Evolutionary conservation across 2,329 filamentous ascomycete species (phyloP).

Genomic region (Byssochlamys sp.): DNA sequence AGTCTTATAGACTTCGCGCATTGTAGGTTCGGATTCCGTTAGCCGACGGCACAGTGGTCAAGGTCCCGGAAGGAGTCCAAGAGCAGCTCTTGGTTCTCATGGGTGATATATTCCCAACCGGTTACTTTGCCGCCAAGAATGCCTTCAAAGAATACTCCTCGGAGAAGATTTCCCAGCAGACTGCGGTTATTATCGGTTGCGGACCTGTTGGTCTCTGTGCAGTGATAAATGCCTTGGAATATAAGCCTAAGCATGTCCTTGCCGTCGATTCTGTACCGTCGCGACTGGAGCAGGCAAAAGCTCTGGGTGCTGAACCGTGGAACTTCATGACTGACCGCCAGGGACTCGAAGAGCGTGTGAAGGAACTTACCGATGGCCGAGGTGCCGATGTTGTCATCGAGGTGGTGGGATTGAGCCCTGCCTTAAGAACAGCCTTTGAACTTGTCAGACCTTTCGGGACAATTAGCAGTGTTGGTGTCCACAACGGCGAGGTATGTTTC

Average conservation of each 20-base stretch:
- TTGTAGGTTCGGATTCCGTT: constrained; percentile 59
- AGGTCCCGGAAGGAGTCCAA: constrained; percentile 60
- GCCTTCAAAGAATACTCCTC: constrained; percentile 56
- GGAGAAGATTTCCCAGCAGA: constrained; percentile 54
- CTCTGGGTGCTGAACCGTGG: constrained; percentile 70
- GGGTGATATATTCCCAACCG: constrained; percentile 82
- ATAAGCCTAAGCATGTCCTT: constrained; percentile 64
- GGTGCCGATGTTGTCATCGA: constrained; percentile 80
- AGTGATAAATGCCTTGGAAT: constrained; percentile 65
- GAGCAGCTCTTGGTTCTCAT: constrained; percentile 72
- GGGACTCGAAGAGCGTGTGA: constrained; percentile 58
- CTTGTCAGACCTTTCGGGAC: constrained; percentile 63
- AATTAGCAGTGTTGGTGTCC: constrained; percentile 67
- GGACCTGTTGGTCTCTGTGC: constrained; percentile 80
- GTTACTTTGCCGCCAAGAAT: constrained; percentile 73
- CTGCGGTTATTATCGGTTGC: constrained; percentile 72
- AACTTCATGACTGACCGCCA: constrained; percentile 63
- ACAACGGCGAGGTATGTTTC: constrained; percentile 56
- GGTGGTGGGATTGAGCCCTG: constrained; percentile 61
- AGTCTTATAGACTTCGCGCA: constrained; percentile 7
- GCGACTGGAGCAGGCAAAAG: constrained; percentile 61
- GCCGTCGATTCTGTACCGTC: constrained; percentile 70
- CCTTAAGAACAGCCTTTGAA: constrained; percentile 61
- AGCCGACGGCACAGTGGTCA: constrained; percentile 69
- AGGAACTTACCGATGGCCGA: constrained; percentile 66